Evolutionary conservation across 2,329 filamentous ascomycete species (phyloP).

Genomic region (Aspergillus pseudoglaucus): DNA sequence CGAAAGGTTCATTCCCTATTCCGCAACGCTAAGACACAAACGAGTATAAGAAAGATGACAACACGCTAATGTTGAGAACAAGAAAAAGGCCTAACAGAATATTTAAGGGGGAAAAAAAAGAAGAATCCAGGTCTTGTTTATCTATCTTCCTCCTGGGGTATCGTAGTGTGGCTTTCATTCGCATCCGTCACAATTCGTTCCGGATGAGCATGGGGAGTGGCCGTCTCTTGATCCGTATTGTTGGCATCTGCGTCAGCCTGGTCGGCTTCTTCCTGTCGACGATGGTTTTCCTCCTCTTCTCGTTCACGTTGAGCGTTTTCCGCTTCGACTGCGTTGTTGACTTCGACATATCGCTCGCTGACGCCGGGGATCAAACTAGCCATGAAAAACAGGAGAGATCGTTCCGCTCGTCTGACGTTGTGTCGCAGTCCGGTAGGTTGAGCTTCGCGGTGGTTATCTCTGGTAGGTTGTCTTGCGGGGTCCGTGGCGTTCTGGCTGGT

Average conservation of each 20-base stretch:
- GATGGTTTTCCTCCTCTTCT: slow-evolving; percentile 19
- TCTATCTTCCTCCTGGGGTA: slow-evolving; percentile 7
- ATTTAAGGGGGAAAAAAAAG: neutral
- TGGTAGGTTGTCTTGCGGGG: slow-evolving; percentile 2
- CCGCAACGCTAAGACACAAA: too few relatives aligned
- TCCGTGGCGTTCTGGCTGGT: slow-evolving; percentile 3
- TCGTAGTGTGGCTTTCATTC: slow-evolving; percentile 3
- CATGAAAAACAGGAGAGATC: slow-evolving; percentile 55
- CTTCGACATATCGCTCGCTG: slow-evolving; percentile 55
- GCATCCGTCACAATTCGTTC: slow-evolving; percentile 1
- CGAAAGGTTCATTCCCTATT: too few relatives aligned
- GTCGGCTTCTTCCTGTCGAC: slow-evolving; percentile 14
- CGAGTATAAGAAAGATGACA: neutral
- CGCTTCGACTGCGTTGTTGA: slow-evolving; percentile 46
- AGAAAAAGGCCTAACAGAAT: neutral
- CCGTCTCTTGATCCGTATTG: slow-evolving; percentile 5
- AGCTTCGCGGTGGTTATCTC: neutral
- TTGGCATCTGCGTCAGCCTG: slow-evolving; percentile 5
- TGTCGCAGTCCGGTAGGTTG: slow-evolving; percentile 14
- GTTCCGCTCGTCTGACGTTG: slow-evolving; percentile 44
- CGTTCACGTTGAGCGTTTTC: slow-evolving; percentile 22
- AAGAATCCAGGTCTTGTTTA: neutral
- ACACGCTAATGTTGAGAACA: neutral
- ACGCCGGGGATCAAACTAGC: slow-evolving; percentile 57
- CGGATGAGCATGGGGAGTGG: slow-evolving; percentile 1